Evolutionary conservation across 1,284 basidiomycete genomes (phyloP), one percentile per base, ranked within the genome.

Genomic region (Pascua guehoae): DNA sequence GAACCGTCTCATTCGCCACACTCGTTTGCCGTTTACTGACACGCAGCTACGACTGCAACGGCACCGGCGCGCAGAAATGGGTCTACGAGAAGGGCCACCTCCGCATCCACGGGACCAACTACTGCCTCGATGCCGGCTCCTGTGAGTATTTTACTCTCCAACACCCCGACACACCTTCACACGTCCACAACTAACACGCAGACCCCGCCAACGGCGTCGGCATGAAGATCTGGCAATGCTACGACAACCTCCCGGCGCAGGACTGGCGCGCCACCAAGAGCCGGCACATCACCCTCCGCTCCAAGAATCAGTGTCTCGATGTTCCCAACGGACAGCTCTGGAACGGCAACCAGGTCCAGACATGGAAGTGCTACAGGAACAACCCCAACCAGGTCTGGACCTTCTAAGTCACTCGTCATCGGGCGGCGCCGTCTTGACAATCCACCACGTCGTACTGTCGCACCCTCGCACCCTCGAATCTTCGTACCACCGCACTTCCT

Each of bases 81-180:
- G 37, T 16, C 41, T 15, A 58, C 42, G 12, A 32, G 17, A 50
- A 51, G 41, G 57, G 54, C 39, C 17, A 50, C 39, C 41, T 42
- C 39, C 14, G n/a, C 32, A 49, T 56, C 8, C 11, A 16, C 8
- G 63, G 61, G 12, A 64, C 62, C 42, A 63, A 71, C 61, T 68
- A 51, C 48, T 70, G 68, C 48, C 56, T 67, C 24, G 64, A 69
- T 42, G 53, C 66, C 5, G 56, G 57, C 8, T 43, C 41, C 14
- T 44, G 18, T 37, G n/a, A 15, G 47, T 39, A 41, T 4, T 18
- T 46, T 39, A 3, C 16, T 38, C 16, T 14, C 8, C 2, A 5
- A 12, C n/a, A 8, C 24, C 10, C 18, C 32, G 45, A 47, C 45
- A 12, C 24, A 3, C 24, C 7, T 32, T 7, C 24, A 32, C 24